Evolutionary conservation across 2,329 filamentous ascomycete species (phyloP), one percentile per base, ranked within the genome.

Genomic region (Xylariaceae sp.): DNA sequence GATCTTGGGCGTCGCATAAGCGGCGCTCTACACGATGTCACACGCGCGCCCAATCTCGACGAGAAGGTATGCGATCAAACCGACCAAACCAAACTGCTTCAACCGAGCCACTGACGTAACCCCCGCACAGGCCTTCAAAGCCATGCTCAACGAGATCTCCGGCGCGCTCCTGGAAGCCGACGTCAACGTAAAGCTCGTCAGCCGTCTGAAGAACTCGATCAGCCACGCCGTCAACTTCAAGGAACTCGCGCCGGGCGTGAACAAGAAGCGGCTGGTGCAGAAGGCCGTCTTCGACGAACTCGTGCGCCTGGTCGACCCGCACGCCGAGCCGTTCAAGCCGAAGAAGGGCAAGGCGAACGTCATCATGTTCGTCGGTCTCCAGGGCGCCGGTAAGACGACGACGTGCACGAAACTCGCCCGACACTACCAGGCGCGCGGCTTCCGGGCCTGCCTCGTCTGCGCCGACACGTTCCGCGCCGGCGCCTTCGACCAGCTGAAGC

Each of bases 1-100:
- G 94, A 99, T 84, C 85, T 99, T 61, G 94, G 94, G 70, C 92
- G 93, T 82, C 94, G 94, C 79, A 97, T 99, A 76, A 97, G 97
- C 79, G 86, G 91, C 81, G 94, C 94, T 71, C 90, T 99, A 78
- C 89, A 87, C 64, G 93, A 97, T 78, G 83, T 97, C 71, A 96
- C 93, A 62, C 84, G 93, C 71, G 91, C 94, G 60, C 89, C 87
- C 66, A 97, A 96, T 72, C 85, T 97, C 68, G 93, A 97, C 73
- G 94, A 99, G 79, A 97, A 97, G 88, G 91, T 88, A 73, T 66
- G 74, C 62, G 51, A 35, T 6, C 23, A 7, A 7, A 2, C 45
- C 54, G 18, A 34, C 54, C 53, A 49, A 61, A 68, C 53, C 58
- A 11, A 13, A 13, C 37, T 13, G 37, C 37, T 11, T 30, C 4